Evolutionary conservation across 1,139 yeast species (phyloP), one percentile per base, ranked within the genome.

Genomic region (Candida tetrigidarum): DNA sequence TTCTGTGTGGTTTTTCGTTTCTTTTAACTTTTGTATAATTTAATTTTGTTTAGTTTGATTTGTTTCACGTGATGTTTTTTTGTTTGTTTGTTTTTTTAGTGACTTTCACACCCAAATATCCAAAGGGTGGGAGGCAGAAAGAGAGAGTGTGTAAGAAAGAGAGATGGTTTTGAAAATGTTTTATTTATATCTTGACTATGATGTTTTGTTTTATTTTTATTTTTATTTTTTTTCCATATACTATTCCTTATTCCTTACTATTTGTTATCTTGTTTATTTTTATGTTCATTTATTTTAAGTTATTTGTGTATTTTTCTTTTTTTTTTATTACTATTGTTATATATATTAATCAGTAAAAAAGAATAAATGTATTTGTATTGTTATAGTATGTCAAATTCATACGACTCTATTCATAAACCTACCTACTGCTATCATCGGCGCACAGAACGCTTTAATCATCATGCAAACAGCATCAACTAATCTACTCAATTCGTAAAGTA

Each of bases 391-490:
- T n/a, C n/a, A n/a, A n/a, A 8, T 22, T 42, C 40, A 64, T 64
- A 72, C 67, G 28, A 73, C 64, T 44, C 71, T 60, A 53, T 72
- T 73, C 77, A 74, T 69, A 48, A 74, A 66, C 45, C 72, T 52
- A 2, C 79, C 78, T 58, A 74, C 61, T 3, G 79, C 78, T 19
- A 74, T 72, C 72, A 74, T 69, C 4, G 79, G 80, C 2, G 78
- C 76, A 62, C 79, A 74, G 5, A 74, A 57, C 0, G 80, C 78
- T 49, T 69, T 70, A 11, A 74, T 69, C 65, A 72, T 71, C 76
- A 72, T 70, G 52, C 79, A 74, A 29, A 74, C 51, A 1, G 79
- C 78, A 54, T 74, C 78, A 4, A 74, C 62, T 49, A 74, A 62
- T 34, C 71, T 57, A 49, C 76, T 71, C 50, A 73, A 58, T 54